These are phyloP conservation scores for Hortaea sp. DNA, from an alignment of 2,329 filamentous ascomycete genomes.

Conservation along the genomic window DNA sequence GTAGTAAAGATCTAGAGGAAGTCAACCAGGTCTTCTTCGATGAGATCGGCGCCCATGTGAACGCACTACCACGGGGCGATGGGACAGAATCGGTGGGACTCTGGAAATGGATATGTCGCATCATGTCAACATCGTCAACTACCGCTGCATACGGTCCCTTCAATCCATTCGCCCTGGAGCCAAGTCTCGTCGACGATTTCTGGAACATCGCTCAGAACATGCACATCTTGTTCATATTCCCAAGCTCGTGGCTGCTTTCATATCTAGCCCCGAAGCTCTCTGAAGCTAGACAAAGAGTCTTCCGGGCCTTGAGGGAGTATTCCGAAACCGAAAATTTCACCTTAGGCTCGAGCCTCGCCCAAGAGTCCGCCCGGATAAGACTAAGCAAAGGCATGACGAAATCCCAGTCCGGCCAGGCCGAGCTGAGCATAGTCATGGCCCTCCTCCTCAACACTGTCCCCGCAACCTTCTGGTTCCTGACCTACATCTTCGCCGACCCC, in stretches of 20 bases:
- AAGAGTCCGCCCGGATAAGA: constrained; percentile 11
- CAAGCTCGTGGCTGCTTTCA: no score
- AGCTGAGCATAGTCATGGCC: constrained; percentile 16
- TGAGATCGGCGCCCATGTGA: constrained; percentile 6
- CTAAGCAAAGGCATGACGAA: constrained; percentile 5
- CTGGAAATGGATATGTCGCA: constrained; percentile 25
- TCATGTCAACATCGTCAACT: background rate
- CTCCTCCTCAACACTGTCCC: constrained; percentile 35
- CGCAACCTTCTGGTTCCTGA: constrained; percentile 37
- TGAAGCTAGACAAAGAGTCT: background rate
- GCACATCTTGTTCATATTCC: no score
- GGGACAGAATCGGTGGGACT: constrained; percentile 25
- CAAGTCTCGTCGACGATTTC: constrained; percentile 9
- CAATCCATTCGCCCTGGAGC: constrained; percentile 8
- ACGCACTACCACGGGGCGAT: constrained; percentile 4
- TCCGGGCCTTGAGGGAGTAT: constrained; percentile 7
- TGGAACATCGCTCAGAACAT: no score
- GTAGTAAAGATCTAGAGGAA: constrained; percentile 22
- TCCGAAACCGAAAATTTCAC: background rate
- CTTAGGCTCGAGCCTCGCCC: background rate
- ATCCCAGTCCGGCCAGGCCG: constrained; percentile 18
- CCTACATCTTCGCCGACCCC: constrained; percentile 33
- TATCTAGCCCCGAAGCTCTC: no score
- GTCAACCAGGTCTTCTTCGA: constrained; percentile 30
- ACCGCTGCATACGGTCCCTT: background rate